phyloP scores from a whole-genome alignment of 169 alveolate species.

The Cryptosporidium parvum region DNA sequence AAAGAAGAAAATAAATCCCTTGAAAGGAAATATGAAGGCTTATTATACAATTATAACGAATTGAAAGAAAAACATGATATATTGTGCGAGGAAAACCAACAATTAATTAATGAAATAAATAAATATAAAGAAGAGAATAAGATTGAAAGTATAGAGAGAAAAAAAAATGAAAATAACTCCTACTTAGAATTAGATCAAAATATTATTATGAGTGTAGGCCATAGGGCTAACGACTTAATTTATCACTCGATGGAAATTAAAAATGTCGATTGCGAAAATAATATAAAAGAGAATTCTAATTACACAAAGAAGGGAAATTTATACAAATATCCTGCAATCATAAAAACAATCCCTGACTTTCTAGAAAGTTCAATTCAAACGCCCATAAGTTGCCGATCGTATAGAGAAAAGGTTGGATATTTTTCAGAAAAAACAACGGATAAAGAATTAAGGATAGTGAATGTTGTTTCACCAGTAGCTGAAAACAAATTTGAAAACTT shows the following conservation, averaged over 20 bases:
- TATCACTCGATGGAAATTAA: not conserved
- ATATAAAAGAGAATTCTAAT: not conserved
- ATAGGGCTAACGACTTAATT: no score
- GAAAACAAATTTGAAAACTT: not conserved
- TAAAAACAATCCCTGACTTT: conserved; percentile 46
- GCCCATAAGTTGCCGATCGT: conserved; percentile 28
- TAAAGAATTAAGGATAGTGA: conserved; percentile 15
- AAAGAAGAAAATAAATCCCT: conserved; percentile 17
- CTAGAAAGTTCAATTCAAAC: conserved; percentile 18
- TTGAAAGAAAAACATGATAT: conserved; percentile 19
- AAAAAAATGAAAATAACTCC: not conserved
- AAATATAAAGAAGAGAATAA: not conserved
- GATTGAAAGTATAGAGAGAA: not conserved
- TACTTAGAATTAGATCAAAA: not conserved
- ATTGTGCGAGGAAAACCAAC: conserved; percentile 31
- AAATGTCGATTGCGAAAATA: not conserved
- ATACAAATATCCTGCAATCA: conserved; percentile 30
- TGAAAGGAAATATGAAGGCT: conserved; percentile 28
- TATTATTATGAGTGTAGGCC: not conserved
- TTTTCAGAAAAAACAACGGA: conserved; percentile 13
- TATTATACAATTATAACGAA: conserved; percentile 23
- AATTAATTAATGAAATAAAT: not conserved
- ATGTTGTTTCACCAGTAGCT: conserved; percentile 16
- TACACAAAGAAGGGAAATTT: not conserved
- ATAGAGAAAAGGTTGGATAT: conserved; percentile 16